Conservation (phyloP, 1,139 yeast species). For the Citeromyces siamensis region DNA sequence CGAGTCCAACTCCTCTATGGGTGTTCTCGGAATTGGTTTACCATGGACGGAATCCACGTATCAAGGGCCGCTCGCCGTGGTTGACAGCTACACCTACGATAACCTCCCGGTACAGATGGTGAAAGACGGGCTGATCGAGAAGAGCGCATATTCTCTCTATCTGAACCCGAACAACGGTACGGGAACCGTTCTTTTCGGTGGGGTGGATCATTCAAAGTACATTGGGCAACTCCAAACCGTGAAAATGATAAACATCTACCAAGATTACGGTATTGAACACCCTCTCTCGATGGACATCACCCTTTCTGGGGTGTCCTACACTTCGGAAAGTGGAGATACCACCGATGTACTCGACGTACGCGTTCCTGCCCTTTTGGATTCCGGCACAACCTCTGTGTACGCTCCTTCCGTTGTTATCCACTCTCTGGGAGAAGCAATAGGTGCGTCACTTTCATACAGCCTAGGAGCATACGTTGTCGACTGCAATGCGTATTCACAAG, state of each 20-base stretch:
- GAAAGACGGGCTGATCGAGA: constrained; percentile 32
- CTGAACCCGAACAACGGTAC: constrained; percentile 17
- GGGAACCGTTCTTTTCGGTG: constrained; percentile 47
- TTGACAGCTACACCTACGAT: constrained; percentile 21
- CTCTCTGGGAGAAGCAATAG: constrained; percentile 22
- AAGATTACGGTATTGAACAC: background rate
- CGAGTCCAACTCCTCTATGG: constrained; percentile 23
- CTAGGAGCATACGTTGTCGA: constrained; percentile 22
- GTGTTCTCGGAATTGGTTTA: constrained; percentile 44
- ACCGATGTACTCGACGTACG: constrained; percentile 41
- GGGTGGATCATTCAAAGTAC: constrained; percentile 40
- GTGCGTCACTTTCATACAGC: constrained; percentile 22
- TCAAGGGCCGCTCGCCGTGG: constrained; percentile 21
- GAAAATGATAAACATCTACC: background rate
- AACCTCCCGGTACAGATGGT: constrained; percentile 20
- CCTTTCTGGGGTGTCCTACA: constrained; percentile 35
- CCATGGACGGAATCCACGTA: constrained; percentile 19
- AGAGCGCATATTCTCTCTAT: constrained; percentile 40
- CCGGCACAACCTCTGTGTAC: constrained; percentile 53
- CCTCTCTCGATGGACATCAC: constrained; percentile 45
- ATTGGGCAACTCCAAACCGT: constrained; percentile 26
- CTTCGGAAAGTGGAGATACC: constrained; percentile 49
- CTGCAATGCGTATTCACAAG: constrained; percentile 16
- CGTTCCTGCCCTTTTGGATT: constrained; percentile 48
- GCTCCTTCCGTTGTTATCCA: constrained; percentile 31